phyloP scores from a whole-genome alignment of 2,329 filamentous ascomycete genomes.

The Sclerotinia trifoliorum region DNA sequence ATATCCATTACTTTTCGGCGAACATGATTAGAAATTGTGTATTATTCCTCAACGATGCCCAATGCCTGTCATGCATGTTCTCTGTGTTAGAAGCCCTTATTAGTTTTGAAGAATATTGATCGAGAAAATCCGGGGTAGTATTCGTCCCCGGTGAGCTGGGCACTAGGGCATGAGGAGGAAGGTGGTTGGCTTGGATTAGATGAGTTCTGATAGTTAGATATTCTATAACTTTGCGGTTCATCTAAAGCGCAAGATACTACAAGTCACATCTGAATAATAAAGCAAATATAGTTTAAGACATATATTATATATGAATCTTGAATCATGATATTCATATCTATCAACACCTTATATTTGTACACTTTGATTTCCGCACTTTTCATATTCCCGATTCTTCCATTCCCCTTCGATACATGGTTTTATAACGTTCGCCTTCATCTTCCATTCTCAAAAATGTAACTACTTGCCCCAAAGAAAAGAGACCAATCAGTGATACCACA shows the following conservation, averaged over 20 bases:
- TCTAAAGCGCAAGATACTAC: neutral
- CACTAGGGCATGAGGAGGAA: neutral
- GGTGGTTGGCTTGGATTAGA: neutral
- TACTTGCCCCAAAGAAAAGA: conserved; percentile 13
- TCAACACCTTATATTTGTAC: conserved; percentile 8
- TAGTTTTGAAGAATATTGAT: neutral
- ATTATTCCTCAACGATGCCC: neutral
- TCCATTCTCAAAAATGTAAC: conserved; percentile 5
- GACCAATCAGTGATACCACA: conserved; percentile 21
- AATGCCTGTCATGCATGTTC: neutral
- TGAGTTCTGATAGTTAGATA: neutral
- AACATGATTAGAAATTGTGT: too few relatives aligned
- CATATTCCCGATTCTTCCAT: conserved; percentile 4
- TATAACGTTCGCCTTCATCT: conserved; percentile 5
- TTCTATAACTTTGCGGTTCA: neutral
- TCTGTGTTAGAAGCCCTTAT: neutral
- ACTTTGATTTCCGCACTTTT: neutral
- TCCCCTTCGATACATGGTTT: conserved; percentile 15
- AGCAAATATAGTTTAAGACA: neutral
- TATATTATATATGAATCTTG: neutral
- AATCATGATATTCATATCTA: conserved; percentile 9
- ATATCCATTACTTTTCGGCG: neutral
- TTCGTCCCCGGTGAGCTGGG: neutral
- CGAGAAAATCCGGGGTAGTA: neutral
- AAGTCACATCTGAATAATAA: neutral